These are phyloP conservation scores for Dictyostelium purpureum DNA, from an alignment of 78 protist species.

Conservation along the genomic window DNA sequence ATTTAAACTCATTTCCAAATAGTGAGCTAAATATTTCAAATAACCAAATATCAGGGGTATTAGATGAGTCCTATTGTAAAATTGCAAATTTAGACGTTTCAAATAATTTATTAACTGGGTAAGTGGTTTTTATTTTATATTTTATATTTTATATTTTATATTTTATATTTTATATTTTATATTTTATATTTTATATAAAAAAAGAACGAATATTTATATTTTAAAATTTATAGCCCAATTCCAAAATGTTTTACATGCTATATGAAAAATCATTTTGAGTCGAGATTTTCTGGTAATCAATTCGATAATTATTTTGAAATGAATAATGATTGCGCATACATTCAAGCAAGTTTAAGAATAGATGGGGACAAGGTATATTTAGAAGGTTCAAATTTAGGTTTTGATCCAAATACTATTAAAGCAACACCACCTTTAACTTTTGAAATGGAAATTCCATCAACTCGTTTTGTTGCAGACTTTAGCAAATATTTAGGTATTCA, in stretches of 20 bases:
- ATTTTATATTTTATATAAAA: neutral
- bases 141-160: neutral
- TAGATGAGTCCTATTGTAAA: too few relatives aligned
- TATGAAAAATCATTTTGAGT: neutral
- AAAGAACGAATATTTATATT: neutral
- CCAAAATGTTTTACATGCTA: neutral
- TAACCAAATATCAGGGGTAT: neutral
- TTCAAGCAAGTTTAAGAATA: neutral
- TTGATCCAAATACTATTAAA: neutral
- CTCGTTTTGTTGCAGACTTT: neutral
- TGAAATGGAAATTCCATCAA: neutral
- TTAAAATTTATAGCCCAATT: neutral
- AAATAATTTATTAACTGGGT: neutral
- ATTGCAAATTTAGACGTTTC: neutral
- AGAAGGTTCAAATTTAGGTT: constrained; percentile 2
- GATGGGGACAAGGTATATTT: neutral
- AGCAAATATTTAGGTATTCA: neutral
- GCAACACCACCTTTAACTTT: neutral
- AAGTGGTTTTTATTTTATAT: neutral
- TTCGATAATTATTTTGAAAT: neutral
- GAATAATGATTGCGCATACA: neutral
- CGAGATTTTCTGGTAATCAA: neutral
- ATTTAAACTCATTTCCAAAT: too few relatives aligned
- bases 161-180: neutral
- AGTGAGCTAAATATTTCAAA: neutral